Percentiles rank a stretch among this genome's conserved stretches.
Evolutionary conservation across 495 filamentous ascomycete species (phyloP).

Genomic region (Aspergillus leporis): DNA sequence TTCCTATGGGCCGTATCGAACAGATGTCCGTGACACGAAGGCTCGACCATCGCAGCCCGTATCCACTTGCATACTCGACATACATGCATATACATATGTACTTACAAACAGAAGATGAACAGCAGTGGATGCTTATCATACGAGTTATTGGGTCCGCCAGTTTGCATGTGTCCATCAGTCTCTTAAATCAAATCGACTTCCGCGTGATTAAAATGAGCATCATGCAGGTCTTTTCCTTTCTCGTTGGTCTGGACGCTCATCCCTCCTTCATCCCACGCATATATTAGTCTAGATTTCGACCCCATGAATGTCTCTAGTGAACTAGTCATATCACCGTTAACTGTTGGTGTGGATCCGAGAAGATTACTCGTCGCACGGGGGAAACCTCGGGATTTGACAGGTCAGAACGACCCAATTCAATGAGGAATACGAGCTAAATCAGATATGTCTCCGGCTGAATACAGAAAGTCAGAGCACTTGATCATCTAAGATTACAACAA

Average conservation of each 20-base stretch:
- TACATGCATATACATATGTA: constrained; percentile 8
- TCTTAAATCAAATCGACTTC: constrained; percentile 7
- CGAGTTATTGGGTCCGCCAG: background rate
- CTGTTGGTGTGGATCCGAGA: background rate
- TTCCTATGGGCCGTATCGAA: background rate
- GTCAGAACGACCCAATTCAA: background rate
- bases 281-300: background rate
- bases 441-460: background rate
- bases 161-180: background rate
- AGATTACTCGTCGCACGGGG: constrained; percentile 11
- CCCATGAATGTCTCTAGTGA: background rate
- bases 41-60: background rate
- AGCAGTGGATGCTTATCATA: background rate
- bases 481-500: background rate
- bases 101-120: background rate
- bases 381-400: background rate
- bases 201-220: constrained; percentile 20
- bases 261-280: constrained; percentile 1
- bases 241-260: constrained; percentile 1
- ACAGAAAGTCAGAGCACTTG: background rate
- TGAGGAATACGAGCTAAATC: background rate
- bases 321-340: background rate
- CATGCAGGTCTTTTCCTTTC: constrained; percentile 11
- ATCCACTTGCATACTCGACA: constrained; percentile 1
- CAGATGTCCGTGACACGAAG: background rate